Base-by-base conservation (phyloP, 768 basidiomycete genomes). In the Mycena haematopus region DNA sequence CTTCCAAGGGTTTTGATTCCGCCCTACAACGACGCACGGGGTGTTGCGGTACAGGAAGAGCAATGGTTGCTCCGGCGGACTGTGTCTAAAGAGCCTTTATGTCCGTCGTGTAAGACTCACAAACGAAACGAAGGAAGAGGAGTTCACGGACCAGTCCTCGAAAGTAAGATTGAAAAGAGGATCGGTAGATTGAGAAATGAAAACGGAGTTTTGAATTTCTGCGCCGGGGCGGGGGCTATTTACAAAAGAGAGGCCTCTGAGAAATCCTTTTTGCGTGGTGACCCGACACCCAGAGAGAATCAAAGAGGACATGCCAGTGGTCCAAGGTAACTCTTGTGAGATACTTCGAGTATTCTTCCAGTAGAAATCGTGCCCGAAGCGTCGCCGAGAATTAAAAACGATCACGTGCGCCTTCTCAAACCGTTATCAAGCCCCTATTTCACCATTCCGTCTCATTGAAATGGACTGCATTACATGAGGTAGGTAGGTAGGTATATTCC, bases 1-100 rank as follows among this genome's bases (percentile, higher is more conserved):
- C 73, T 94, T 97, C 96, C 96, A 99, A 17, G 96, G 29, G 29
- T 97, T 98, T 79, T 99, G 97, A 73, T 98, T 96, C 55, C 96
- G 81, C 0, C 96, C 96, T 57, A 99, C 93, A 56, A 99, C 84
- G 19, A 99, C 93, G 70, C 95, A 95, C 3, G 95, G 93, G 0
- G 77, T 74, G 72, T 98, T 92, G 31, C 93, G 86, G 74, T 98
- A 99, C 57, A 99, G 76, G 49, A 97, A 82, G 21, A 99, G 82
- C 44, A 96, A 79, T 1, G 95, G 93, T 38, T 82, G 76, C 4
- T 86, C 77, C 6, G 82, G 80, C 3, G 85, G 78, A 49, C 90
- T 86, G 69, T 92, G 86, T 69, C 93, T 86, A 72, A 97, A 94
- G n/a, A 78, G 68, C 76, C 76, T 79, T 55, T 22, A 57, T 36